Conservation (phyloP, 148 eudicot species). For the Dianthus caryophyllus region DNA sequence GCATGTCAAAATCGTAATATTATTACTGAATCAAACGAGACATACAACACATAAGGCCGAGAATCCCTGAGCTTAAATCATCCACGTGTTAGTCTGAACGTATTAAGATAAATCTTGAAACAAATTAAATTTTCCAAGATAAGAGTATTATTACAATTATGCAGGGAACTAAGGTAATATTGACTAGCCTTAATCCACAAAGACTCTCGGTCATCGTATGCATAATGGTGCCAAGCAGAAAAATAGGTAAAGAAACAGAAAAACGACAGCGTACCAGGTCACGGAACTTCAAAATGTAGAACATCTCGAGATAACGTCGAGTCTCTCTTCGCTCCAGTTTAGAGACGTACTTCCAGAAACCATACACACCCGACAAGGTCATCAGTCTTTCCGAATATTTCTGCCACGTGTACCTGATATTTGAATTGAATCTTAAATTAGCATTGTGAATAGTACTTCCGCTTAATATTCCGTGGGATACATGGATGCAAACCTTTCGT, state of each 20-base stretch:
- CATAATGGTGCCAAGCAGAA: not conserved
- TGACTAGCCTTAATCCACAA: not conserved
- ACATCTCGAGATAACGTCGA: conserved; percentile 91
- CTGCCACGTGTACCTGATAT: conserved; percentile 90
- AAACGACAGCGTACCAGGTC: conserved; percentile 55
- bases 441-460: not conserved
- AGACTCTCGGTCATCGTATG: not conserved
- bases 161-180: not conserved
- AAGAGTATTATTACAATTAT: too few species aligned
- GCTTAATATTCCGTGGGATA: not conserved
- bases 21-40: too few species aligned
- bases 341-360: conserved; percentile 96
- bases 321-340: conserved; percentile 96
- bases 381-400: conserved; percentile 90
- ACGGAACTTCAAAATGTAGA: conserved; percentile 88
- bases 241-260: not conserved
- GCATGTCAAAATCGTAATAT: too few species aligned
- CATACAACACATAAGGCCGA: too few species aligned
- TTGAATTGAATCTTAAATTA: not conserved
- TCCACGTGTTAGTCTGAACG: too few species aligned
- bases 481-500: conserved; percentile 54
- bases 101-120: too few species aligned
- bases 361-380: conserved; percentile 97
- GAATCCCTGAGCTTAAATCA: too few species aligned
- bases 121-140: too few species aligned